Base-by-base conservation (phyloP, 2,329 filamentous ascomycete genomes). In the Exutisphaerella laricina region DNA sequence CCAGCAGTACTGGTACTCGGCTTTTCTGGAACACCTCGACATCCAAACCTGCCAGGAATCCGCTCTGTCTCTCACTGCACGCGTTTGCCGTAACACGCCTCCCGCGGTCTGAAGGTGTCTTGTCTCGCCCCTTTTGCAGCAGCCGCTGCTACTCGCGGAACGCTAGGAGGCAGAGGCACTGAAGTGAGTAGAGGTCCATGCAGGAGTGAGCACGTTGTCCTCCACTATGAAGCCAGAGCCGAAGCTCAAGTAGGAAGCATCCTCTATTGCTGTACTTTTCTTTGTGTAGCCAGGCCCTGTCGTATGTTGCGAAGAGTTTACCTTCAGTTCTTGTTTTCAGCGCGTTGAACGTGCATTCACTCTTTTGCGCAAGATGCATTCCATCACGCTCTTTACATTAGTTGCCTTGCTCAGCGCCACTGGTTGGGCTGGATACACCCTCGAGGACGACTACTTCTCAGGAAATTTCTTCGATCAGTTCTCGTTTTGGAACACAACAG, bases 401-500 rank as follows among this genome's bases (percentile, higher is more conserved):
- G 31, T 55, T 33, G 43, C 44, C 14, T 21, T 58, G 28, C 43
- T 58, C 46, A 51, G 50, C 51, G 46, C 53, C 51, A 50, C 53
- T 41, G 53, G 53, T 33, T 54, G 50, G 50, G 57, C 58, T 51
- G 48, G 45, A 8, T 64, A 63, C 43, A 49, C 53, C 13, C 58
- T 77, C 33, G 52, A 69, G 46, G 72, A 75, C 47, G 69, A 74
- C 54, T 75, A 75, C 56, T 65, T 63, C 33, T 53, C 59, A 1
- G 57, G 58, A 36, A 63, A 64, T 45, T 78, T 77, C 56, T 76
- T 77, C 57, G 65, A 70, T 51, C 65, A 69, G 53, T 77, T 78
- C 57, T 54, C 61, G 21, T 78, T 78, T 61, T 76, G 65, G 51
- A 73, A 70, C 5, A 66, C 46, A 12, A 14, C 54, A 3, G 87